These are phyloP conservation scores for Pythium utonaiense DNA, from an alignment of 352 stramenopile genomes.

Conservation along the genomic window DNA sequence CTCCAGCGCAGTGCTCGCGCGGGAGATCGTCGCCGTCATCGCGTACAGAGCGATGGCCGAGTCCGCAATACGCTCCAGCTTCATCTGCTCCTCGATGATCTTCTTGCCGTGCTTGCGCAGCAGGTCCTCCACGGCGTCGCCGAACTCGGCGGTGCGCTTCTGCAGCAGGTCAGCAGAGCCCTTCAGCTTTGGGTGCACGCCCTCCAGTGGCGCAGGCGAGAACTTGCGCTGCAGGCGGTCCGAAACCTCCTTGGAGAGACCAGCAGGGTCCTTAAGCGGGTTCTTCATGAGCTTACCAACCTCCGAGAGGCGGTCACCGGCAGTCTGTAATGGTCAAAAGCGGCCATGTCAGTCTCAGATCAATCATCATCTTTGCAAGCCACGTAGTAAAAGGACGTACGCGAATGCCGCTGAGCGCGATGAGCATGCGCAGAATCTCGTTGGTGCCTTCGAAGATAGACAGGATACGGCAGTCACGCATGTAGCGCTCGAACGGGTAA, in stretches of 20 bases:
- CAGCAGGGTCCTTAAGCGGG: slow-evolving; percentile 70
- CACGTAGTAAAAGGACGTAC: slow-evolving; percentile 32
- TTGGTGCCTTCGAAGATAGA: slow-evolving; percentile 92
- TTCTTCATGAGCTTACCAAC: slow-evolving; percentile 82
- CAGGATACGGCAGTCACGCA: slow-evolving; percentile 89
- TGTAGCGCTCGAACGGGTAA: slow-evolving; percentile 89
- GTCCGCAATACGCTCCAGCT: slow-evolving; percentile 83
- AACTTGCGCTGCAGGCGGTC: slow-evolving; percentile 83
- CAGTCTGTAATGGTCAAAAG: slow-evolving; percentile 39
- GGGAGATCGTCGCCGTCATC: slow-evolving; percentile 86
- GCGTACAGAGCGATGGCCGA: slow-evolving; percentile 79
- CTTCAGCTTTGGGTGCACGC: slow-evolving; percentile 69
- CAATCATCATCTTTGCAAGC: background rate
- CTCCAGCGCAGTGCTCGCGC: slow-evolving; percentile 59
- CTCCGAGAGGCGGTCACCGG: slow-evolving; percentile 70
- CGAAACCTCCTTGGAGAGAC: slow-evolving; percentile 65
- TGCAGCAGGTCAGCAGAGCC: slow-evolving; percentile 50
- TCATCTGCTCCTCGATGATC: slow-evolving; percentile 85
- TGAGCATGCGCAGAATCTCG: slow-evolving; percentile 91
- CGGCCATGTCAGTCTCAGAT: background rate
- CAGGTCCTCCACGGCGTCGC: slow-evolving; percentile 68
- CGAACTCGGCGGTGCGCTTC: slow-evolving; percentile 71
- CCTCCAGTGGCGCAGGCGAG: slow-evolving; percentile 58
- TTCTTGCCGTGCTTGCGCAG: slow-evolving; percentile 88
- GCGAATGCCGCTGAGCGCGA: slow-evolving; percentile 80